A percentile compares a stretch with the other conserved stretches of the same genome.
Conservation (phyloP, 345 rosid species). For the Salix suchowensis region DNA sequence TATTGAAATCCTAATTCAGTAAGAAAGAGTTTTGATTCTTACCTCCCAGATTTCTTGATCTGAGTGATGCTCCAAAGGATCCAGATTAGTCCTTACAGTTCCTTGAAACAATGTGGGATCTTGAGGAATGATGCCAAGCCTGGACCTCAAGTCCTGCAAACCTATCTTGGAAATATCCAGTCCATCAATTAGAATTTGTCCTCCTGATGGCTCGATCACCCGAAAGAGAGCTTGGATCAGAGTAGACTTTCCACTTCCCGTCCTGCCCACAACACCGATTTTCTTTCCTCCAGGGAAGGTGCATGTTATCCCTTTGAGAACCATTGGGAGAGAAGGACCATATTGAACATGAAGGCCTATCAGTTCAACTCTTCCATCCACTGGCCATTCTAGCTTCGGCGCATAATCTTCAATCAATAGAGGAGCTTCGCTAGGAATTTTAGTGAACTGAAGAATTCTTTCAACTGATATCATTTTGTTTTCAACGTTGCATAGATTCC, state of each 20-base stretch:
- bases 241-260: conserved; percentile 79
- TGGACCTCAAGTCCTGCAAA: conserved; percentile 56
- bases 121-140: conserved; percentile 62
- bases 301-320: conserved; percentile 62
- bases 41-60: conserved; percentile 49
- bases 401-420: conserved; percentile 34
- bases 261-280: conserved; percentile 85
- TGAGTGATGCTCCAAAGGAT: conserved; percentile 53
- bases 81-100: conserved; percentile 49
- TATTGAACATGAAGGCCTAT: conserved; percentile 49
- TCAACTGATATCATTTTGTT: conserved; percentile 80
- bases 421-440: conserved; percentile 55
- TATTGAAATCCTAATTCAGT: background rate
- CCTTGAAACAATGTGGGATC: conserved; percentile 78
- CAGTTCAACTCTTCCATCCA: conserved; percentile 45
- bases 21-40: background rate
- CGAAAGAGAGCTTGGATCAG: conserved; percentile 58
- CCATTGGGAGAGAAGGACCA: conserved; percentile 47
- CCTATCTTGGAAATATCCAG: conserved; percentile 48
- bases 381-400: conserved; percentile 55
- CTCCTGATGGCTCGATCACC: conserved; percentile 54
- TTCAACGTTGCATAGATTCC: conserved; percentile 72
- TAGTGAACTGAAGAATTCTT: conserved; percentile 58
- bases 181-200: conserved; percentile 52
- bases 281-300: conserved; percentile 61